These are phyloP conservation scores for Leccinellum albellum DNA, from an alignment of 768 basidiomycete genomes.

Conservation along the genomic window DNA sequence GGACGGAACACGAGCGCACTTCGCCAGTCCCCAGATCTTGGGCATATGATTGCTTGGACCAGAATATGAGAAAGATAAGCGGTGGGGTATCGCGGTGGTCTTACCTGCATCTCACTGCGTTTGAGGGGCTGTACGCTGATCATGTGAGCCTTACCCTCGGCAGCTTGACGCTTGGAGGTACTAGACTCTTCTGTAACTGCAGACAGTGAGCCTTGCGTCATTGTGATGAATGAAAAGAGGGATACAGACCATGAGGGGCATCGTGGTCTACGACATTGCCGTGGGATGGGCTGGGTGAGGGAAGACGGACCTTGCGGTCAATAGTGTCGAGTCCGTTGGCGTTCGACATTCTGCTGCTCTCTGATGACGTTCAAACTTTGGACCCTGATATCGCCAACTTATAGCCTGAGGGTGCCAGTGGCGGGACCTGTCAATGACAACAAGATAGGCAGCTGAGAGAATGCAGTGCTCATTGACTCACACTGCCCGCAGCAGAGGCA, in stretches of 20 bases:
- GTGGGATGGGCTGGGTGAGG: slow-evolving; percentile 37
- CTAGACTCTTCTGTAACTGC: slow-evolving; percentile 63
- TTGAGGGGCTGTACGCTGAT: slow-evolving; percentile 84
- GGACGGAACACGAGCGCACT: slow-evolving; percentile 27
- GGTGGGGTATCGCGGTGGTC: slow-evolving; percentile 6
- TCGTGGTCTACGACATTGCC: slow-evolving; percentile 73
- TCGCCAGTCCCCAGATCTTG: slow-evolving; percentile 78
- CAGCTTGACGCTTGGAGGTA: slow-evolving; percentile 31
- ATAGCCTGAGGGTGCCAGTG: slow-evolving; percentile 15
- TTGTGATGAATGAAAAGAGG: neutral
- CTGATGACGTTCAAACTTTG: neutral
- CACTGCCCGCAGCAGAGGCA: neutral
- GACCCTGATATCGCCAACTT: slow-evolving; percentile 6
- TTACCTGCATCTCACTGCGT: slow-evolving; percentile 82
- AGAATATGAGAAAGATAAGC: slow-evolving; percentile 6
- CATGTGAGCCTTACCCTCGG: slow-evolving; percentile 38
- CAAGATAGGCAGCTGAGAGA: neutral
- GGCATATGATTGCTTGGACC: slow-evolving; percentile 75
- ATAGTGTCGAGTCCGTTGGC: slow-evolving; percentile 13
- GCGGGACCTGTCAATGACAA: neutral
- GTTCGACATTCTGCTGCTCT: slow-evolving; percentile 23
- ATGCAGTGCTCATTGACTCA: too few relatives aligned
- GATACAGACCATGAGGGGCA: slow-evolving; percentile 55
- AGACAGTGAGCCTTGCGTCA: slow-evolving; percentile 13
- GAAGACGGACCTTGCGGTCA: slow-evolving; percentile 54